Evolutionary conservation across 495 filamentous ascomycete genomes (phyloP).

Genomic region (Friedmanniomyces simplex): DNA sequence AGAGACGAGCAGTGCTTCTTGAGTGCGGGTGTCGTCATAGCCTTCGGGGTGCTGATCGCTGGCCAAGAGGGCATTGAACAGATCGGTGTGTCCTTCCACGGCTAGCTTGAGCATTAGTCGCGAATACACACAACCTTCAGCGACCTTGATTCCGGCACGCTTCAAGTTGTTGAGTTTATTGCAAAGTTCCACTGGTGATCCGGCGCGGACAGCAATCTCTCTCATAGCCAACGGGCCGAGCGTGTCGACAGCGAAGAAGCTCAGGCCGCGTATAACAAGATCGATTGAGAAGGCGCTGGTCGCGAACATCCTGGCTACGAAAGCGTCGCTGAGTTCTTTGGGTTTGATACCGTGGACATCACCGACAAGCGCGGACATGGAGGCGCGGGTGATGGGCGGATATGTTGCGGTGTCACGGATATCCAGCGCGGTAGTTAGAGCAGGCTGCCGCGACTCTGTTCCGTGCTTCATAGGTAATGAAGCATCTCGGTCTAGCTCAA

Average conservation of each 20-base stretch:
- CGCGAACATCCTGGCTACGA: slow-evolving; percentile 63
- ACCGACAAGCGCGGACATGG: slow-evolving; percentile 36
- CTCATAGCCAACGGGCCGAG: slow-evolving; percentile 66
- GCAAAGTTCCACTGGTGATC: slow-evolving; percentile 42
- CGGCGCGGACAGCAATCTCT: slow-evolving; percentile 54
- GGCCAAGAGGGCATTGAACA: slow-evolving; percentile 49
- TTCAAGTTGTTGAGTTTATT: slow-evolving; percentile 47
- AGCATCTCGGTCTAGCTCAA: not conserved
- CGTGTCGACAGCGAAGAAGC: slow-evolving; percentile 50
- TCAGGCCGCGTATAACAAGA: slow-evolving; percentile 51
- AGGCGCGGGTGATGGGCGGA: slow-evolving; percentile 7
- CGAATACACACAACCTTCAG: slow-evolving; percentile 44
- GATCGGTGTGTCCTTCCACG: slow-evolving; percentile 40
- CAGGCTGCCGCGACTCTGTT: not conserved
- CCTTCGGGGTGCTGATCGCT: slow-evolving; percentile 69
- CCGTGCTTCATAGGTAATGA: slow-evolving; percentile 3
- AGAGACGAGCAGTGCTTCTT: slow-evolving; percentile 44
- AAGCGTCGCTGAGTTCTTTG: slow-evolving; percentile 47
- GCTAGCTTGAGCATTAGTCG: slow-evolving; percentile 50
- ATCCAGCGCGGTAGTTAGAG: not conserved
- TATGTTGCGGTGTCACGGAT: not conserved
- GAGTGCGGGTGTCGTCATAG: slow-evolving; percentile 51
- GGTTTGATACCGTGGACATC: slow-evolving; percentile 37
- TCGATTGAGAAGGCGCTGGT: slow-evolving; percentile 57
- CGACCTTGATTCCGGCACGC: slow-evolving; percentile 47